phyloP scores from a whole-genome alignment of 176 grass and related monocot species.

The Rhipidocladum racemiflorum region DNA sequence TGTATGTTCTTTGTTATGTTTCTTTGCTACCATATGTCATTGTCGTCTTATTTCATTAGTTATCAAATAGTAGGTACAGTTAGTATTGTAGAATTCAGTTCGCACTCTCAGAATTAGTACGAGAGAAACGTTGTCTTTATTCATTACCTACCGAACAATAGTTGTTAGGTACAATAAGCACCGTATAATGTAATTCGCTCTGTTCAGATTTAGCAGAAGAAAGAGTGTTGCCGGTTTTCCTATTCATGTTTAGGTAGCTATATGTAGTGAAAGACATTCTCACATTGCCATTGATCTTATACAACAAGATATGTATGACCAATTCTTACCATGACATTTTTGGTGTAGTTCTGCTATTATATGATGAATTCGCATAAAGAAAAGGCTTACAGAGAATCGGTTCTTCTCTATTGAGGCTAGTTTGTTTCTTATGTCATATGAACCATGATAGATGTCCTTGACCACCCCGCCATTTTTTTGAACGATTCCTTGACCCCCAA shows the following conservation, averaged over 20 bases:
- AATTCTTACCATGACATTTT: neutral
- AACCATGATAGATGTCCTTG: neutral
- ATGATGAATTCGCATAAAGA: neutral
- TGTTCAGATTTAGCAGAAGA: neutral
- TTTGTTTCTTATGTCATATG: neutral
- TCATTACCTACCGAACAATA: neutral
- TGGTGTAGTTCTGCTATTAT: neutral
- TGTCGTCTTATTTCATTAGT: neutral
- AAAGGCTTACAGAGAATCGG: neutral
- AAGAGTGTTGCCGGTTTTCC: neutral
- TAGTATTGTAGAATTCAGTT: neutral
- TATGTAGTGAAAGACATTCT: neutral
- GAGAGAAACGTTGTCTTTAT: neutral
- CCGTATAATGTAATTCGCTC: neutral
- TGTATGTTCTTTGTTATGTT: neutral
- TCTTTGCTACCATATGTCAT: neutral
- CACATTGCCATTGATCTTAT: neutral
- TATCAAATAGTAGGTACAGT: neutral
- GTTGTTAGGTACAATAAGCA: neutral
- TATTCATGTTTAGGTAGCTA: neutral
- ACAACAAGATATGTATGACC: neutral
- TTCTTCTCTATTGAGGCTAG: neutral
- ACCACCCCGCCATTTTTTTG: neutral
- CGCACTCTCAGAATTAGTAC: neutral
- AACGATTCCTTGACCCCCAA: neutral